These are phyloP conservation scores for Sanghuangporus weigelae DNA, from an alignment of 1,284 basidiomycete genomes.

Conservation along the genomic window DNA sequence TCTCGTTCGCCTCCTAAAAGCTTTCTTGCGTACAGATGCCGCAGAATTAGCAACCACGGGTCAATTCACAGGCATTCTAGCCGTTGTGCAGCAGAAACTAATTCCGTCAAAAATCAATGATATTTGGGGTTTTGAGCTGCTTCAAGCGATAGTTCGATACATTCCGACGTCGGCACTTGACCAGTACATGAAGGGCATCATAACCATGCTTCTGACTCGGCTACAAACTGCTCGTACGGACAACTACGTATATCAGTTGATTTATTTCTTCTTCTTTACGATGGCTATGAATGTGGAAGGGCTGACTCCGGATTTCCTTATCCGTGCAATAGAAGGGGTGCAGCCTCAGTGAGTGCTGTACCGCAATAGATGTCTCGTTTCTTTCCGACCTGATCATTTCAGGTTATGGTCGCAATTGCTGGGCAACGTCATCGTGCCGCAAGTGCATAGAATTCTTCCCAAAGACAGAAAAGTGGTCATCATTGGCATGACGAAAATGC, in stretches of 20 bases:
- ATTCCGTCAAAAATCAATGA: slow-evolving; percentile 90
- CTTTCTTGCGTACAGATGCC: slow-evolving; percentile 76
- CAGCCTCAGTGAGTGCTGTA: slow-evolving; percentile 68
- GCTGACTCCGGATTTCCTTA: slow-evolving; percentile 72
- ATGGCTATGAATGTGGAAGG: slow-evolving; percentile 75
- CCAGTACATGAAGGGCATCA: slow-evolving; percentile 72
- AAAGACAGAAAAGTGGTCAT: slow-evolving; percentile 82
- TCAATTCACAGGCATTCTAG: slow-evolving; percentile 78
- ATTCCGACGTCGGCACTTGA: slow-evolving; percentile 65
- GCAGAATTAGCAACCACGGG: slow-evolving; percentile 64
- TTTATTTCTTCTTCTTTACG: slow-evolving; percentile 72
- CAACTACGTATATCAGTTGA: slow-evolving; percentile 81
- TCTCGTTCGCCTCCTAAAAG: slow-evolving; percentile 83
- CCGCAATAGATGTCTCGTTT: neutral
- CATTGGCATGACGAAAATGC: slow-evolving; percentile 78
- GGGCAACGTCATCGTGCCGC: slow-evolving; percentile 75
- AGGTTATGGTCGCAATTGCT: slow-evolving; percentile 87
- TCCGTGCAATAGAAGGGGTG: slow-evolving; percentile 75
- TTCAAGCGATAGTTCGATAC: slow-evolving; percentile 73
- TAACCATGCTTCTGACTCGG: slow-evolving; percentile 80
- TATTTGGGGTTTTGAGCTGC: slow-evolving; percentile 84
- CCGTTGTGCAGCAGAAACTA: slow-evolving; percentile 87
- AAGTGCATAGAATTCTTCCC: slow-evolving; percentile 73
- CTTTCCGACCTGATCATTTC: neutral
- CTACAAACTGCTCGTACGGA: slow-evolving; percentile 90